These are phyloP conservation scores for Thelonectria discophora DNA, from an alignment of 2,329 filamentous ascomycete species.

Conservation along the genomic window DNA sequence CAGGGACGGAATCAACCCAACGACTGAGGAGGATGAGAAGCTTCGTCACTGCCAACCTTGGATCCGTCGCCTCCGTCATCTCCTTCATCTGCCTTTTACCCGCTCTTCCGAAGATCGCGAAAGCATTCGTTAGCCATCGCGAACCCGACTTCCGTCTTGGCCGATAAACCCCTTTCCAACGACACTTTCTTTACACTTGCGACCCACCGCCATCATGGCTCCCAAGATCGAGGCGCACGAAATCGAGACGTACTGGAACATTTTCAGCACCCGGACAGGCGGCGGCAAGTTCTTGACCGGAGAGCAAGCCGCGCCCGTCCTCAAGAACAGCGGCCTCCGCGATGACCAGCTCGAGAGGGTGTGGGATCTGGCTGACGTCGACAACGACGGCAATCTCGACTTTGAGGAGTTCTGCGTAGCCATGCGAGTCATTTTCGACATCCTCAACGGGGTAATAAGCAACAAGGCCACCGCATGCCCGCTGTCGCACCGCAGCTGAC, in stretches of 20 bases:
- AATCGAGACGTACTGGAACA: slow-evolving; percentile 73
- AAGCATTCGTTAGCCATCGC: background rate
- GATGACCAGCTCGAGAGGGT: slow-evolving; percentile 90
- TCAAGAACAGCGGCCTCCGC: slow-evolving; percentile 70
- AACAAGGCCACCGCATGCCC: slow-evolving; percentile 5
- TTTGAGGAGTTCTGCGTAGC: slow-evolving; percentile 99
- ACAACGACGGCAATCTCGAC: slow-evolving; percentile 96
- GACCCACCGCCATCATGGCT: slow-evolving; percentile 55
- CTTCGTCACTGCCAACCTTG: slow-evolving; percentile 25
- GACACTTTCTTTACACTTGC: slow-evolving; percentile 8
- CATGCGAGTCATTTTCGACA: slow-evolving; percentile 97
- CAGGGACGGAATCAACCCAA: slow-evolving; percentile 38
- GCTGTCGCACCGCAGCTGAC: slow-evolving; percentile 26
- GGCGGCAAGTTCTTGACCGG: slow-evolving; percentile 68
- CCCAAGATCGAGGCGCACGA: slow-evolving; percentile 70
- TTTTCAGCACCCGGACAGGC: slow-evolving; percentile 67
- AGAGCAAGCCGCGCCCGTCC: slow-evolving; percentile 68
- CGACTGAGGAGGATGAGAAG: slow-evolving; percentile 39
- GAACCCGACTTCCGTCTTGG: slow-evolving; percentile 12
- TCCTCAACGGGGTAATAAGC: slow-evolving; percentile 83
- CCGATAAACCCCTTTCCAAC: slow-evolving; percentile 6
- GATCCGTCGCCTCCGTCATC: slow-evolving; percentile 8
- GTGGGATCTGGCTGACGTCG: slow-evolving; percentile 97
- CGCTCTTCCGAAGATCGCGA: slow-evolving; percentile 24
- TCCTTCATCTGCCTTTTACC: slow-evolving; percentile 12